These are phyloP conservation scores for Cystobasidium ongulense DNA, from an alignment of 768 basidiomycete genomes.

Conservation along the genomic window DNA sequence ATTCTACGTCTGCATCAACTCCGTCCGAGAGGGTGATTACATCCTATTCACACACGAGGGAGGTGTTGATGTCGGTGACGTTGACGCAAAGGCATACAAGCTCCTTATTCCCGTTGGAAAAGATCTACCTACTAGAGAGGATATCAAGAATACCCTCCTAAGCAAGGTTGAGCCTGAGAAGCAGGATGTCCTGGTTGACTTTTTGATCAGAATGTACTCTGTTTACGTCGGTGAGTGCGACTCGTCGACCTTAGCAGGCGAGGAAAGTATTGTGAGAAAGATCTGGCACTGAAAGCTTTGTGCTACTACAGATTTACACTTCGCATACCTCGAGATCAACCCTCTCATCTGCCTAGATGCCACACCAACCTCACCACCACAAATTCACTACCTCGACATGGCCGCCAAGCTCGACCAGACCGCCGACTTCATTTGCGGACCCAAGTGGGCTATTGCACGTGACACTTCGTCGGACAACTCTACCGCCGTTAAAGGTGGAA, in stretches of 20 bases:
- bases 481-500: slow-evolving; percentile 49
- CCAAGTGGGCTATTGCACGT: slow-evolving; percentile 96
- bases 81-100: slow-evolving; percentile 90
- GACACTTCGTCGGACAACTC: slow-evolving; percentile 69
- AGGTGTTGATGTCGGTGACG: slow-evolving; percentile 96
- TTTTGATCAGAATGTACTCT: slow-evolving; percentile 85
- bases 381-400: slow-evolving; percentile 96
- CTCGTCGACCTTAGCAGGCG: not conserved
- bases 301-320: slow-evolving; percentile 68
- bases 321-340: slow-evolving; percentile 99
- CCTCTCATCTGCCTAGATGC: slow-evolving; percentile 89
- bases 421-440: slow-evolving; percentile 93
- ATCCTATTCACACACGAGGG: slow-evolving; percentile 99
- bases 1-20: slow-evolving; percentile 97
- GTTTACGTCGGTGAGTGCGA: slow-evolving; percentile 61
- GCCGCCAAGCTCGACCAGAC: slow-evolving; percentile 98
- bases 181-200: slow-evolving; percentile 87
- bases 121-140: slow-evolving; percentile 73
- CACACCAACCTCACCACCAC: slow-evolving; percentile 59
- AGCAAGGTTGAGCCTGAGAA: slow-evolving; percentile 72
- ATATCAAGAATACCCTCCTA: slow-evolving; percentile 67
- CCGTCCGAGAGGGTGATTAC: slow-evolving; percentile 81
- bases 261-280: no score
- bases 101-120: slow-evolving; percentile 67
- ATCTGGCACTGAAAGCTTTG: not conserved